Evolutionary conservation across 2,329 filamentous ascomycete species (phyloP), one percentile per base, ranked within the genome.

Genomic region (Neodidymelliopsis sp.): DNA sequence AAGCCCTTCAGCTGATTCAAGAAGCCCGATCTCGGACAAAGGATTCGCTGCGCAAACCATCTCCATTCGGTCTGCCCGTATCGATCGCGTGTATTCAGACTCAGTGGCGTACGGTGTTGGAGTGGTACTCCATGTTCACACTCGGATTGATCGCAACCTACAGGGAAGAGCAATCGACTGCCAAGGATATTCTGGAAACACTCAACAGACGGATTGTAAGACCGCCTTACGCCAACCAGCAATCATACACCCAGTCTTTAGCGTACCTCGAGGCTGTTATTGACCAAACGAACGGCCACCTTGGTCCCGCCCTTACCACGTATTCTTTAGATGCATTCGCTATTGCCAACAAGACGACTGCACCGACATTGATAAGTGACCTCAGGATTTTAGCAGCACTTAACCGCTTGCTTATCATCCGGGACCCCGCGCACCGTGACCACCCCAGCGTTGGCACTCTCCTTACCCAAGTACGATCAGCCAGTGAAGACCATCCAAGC

Each of bases 251-350:
- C 18, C 75, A 84, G 24, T 78, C 89, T 33, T 78, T 83, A 6
- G 75, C 83, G 31, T 97, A 97, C 70, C 83, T 96, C 13, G 78
- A 81, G 1, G 92, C 88, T 0, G 82, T 89, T 6, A 88, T 91
- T 59, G 78, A 85, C 41, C 93, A 97, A 75, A 89, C 87, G 13
- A 86, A 81, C 4, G 91, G 91, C 12, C 81, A 91, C 55, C 78
- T 94, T 1, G 76, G 83, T n/a, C 75, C 76, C 2, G 91, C 93
- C 3, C 75, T 91, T 11, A 61, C 76, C 3, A 80, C 87, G 8
- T 96, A 90, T 71, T 80, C 83, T 51, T 81, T 84, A 29, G 75
- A 80, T 2, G 73, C 77, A 13, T 85, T 96, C 59, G 74, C 76
- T 1, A 72, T 90, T 2, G 69, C 75, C 6, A 51, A 60, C 25